phyloP scores from a whole-genome alignment of 2,329 filamentous ascomycete species.

The Nemania sp. region DNA sequence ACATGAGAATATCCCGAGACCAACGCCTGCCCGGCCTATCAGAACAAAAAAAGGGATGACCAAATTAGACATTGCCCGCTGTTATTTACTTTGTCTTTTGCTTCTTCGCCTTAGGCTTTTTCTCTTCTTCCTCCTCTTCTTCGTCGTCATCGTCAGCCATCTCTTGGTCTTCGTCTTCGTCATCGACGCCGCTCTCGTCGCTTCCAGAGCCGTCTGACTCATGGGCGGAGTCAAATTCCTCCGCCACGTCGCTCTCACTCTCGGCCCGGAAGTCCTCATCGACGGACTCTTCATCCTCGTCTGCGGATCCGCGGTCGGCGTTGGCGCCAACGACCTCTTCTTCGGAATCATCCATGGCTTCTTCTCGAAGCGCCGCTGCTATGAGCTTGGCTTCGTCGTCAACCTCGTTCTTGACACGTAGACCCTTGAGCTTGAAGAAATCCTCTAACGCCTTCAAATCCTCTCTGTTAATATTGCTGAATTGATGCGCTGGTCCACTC shows the following conservation, averaged over 20 bases:
- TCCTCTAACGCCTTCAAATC: slow-evolving; percentile 95
- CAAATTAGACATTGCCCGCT: too few species aligned
- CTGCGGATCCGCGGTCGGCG: slow-evolving; percentile 84
- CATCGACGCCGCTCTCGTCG: slow-evolving; percentile 64
- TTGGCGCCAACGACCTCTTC: slow-evolving; percentile 73
- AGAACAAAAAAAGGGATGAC: not conserved
- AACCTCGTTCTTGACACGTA: slow-evolving; percentile 98
- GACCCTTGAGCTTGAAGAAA: slow-evolving; percentile 94
- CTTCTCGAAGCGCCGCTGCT: slow-evolving; percentile 79
- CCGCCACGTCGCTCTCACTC: slow-evolving; percentile 91
- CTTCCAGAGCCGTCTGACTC: slow-evolving; percentile 78
- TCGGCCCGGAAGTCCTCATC: slow-evolving; percentile 96
- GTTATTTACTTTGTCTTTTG: slow-evolving; percentile 26
- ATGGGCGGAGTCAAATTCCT: slow-evolving; percentile 92
- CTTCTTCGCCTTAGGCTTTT: slow-evolving; percentile 47
- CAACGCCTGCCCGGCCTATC: not conserved
- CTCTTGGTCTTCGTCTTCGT: slow-evolving; percentile 47
- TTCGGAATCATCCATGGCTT: slow-evolving; percentile 81
- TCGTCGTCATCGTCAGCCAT: slow-evolving; percentile 42
- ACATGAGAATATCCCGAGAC: slow-evolving; percentile 8
- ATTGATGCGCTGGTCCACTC: slow-evolving; percentile 86
- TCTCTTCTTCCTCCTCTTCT: slow-evolving; percentile 49
- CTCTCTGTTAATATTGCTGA: slow-evolving; percentile 99
- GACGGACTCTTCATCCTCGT: slow-evolving; percentile 92
- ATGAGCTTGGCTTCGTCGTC: slow-evolving; percentile 85